Base-by-base conservation (phyloP, 2,329 filamentous ascomycete species). In the Thielaviopsis cerberus region DNA sequence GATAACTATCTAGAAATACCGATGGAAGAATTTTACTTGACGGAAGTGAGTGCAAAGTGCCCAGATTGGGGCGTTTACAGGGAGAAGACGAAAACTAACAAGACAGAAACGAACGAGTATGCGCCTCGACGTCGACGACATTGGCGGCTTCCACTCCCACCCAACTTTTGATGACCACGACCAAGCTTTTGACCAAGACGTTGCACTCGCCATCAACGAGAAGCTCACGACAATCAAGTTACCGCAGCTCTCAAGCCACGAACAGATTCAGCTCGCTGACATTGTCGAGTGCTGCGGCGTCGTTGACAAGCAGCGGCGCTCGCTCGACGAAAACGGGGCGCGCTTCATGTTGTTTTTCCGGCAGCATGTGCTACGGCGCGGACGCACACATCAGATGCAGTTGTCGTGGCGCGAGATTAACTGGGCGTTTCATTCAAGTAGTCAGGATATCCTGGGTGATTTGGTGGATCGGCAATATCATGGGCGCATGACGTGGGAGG, bases 321-420 rank as follows among this genome's bases (percentile, higher is more conserved):
- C 89, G 2, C 85, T 96, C 71, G 90, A 96, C 65, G 86, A 88
- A 64, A 94, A 95, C 65, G 90, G 86, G 3, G 85, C 86, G 8
- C 82, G 88, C 51, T 96, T 90, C 69, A 80, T 95, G 70, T 74
- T 95, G 13, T 92, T 92, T 69, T 92, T 91, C 71, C 79, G 88
- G 22, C 86, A 94, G 65, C 83, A 91, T 67, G 82, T 82, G 54
- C 73, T 94, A 53, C 80, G 83, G 26, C 82, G 81, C 67, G 76
- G 77, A 53, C 79, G 82, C 60, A 77, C 78, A 2, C 78, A 79
- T 61, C 78, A 85, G 64, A 78, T 82, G 3, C 75, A 79, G 24
- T 78, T 94, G 64, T 83, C 77, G 0, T 87, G 83, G 81, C 75
- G 88, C 61, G 88, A 94, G 66, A 89, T 91, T 57, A 83, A 81